These are phyloP conservation scores for Isatis tinctoria DNA, from an alignment of 345 rosid genomes.

Conservation along the genomic window DNA sequence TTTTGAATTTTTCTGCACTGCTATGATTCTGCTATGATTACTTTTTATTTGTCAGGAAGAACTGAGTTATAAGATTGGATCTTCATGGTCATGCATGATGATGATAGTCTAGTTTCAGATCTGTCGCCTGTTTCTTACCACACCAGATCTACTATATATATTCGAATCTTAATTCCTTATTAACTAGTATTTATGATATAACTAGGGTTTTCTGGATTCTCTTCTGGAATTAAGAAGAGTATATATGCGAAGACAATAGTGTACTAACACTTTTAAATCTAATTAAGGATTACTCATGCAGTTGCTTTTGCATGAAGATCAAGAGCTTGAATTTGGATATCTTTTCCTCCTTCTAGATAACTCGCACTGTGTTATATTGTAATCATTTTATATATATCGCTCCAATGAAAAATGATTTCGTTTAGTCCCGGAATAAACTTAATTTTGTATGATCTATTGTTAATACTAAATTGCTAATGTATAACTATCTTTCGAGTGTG, in stretches of 20 bases:
- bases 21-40: constrained; percentile 33
- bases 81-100: constrained; percentile 22
- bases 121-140: constrained; percentile 13
- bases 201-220: constrained; percentile 7
- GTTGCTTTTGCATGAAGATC: constrained; percentile 10
- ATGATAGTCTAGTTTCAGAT: constrained; percentile 43
- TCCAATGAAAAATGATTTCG: background rate
- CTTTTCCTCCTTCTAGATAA: background rate
- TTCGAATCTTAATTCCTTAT: background rate
- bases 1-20: constrained; percentile 18
- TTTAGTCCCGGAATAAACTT: background rate
- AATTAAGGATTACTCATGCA: background rate
- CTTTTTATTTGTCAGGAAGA: constrained; percentile 14
- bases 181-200: background rate
- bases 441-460: background rate
- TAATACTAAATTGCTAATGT: background rate
- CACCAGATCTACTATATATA: background rate
- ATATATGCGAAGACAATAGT: background rate
- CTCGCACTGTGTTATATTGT: background rate
- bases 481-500: background rate
- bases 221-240: background rate
- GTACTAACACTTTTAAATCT: background rate
- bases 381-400: background rate
- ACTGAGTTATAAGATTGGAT: constrained; percentile 3
- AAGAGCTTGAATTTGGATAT: background rate